Evolutionary conservation across 1,284 basidiomycete species (phyloP), one percentile per base, ranked within the genome.

Genomic region (Schizopora paradoxa): DNA sequence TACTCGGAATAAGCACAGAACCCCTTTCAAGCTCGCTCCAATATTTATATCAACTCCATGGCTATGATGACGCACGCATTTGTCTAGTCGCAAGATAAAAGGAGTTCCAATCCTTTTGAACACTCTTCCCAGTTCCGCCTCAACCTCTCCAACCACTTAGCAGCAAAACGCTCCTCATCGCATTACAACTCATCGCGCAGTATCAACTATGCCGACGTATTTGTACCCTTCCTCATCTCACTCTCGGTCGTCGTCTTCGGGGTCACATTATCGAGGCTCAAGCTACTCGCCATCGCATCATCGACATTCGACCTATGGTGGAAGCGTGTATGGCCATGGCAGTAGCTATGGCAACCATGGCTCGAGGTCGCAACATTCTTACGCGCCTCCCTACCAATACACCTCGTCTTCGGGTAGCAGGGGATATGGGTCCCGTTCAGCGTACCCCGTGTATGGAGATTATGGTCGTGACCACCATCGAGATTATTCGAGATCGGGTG

Each of bases 161-260:
- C 1, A 50, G 22, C 18, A 36, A 35, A 10, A 16, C 41, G 44
- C 35, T 28, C 49, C 14, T 39, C 45, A 13, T 32, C 49, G 14
- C 37, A 26, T 26, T 46, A 47, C 34, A 27, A 23, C 45, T 16
- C 27, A 40, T 14, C 39, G 38, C 23, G n/a, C n/a, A n/a, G n/a
- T n/a, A n/a, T n/a, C n/a, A n/a, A n/a, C n/a, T n/a, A n/a, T n/a
- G n/a, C n/a, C n/a, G n/a, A n/a, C n/a, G n/a, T n/a, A n/a, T n/a
- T n/a, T n/a, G n/a, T n/a, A n/a, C n/a, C n/a, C n/a, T n/a, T n/a
- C n/a, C n/a, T n/a, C n/a, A n/a, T n/a, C n/a, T n/a, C n/a, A n/a
- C n/a, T n/a, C n/a, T n/a, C n/a, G n/a, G n/a, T n/a, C n/a, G n/a
- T n/a, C n/a, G n/a, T n/a, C n/a, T n/a, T n/a, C n/a, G n/a, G n/a